These are phyloP conservation scores for Neonectria hederae DNA, from an alignment of 2,329 filamentous ascomycete species.

Conservation along the genomic window DNA sequence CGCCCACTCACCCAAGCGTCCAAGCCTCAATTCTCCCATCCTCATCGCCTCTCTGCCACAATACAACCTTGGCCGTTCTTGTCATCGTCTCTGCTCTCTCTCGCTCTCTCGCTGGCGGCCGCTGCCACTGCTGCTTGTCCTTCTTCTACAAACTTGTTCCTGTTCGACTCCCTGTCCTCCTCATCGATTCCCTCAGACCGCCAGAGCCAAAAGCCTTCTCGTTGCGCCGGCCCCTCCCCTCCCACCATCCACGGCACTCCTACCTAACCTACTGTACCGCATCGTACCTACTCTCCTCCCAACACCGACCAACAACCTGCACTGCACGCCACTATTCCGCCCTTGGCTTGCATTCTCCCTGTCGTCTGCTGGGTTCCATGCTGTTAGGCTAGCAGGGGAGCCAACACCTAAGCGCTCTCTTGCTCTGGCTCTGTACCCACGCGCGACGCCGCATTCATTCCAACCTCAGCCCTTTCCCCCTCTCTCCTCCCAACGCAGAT, in stretches of 20 bases:
- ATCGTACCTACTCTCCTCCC: slow-evolving; percentile 12
- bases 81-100: background rate
- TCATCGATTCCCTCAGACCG: slow-evolving; percentile 11
- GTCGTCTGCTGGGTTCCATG: slow-evolving; percentile 28
- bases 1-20: slow-evolving; percentile 19
- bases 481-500: slow-evolving; percentile 31
- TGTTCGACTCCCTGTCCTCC: background rate
- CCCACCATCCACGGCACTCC: background rate
- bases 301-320: background rate
- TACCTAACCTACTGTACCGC: background rate
- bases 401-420: slow-evolving; percentile 39
- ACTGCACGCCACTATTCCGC: slow-evolving; percentile 31
- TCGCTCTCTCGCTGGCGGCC: background rate
- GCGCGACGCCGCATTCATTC: slow-evolving; percentile 38
- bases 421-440: slow-evolving; percentile 38
- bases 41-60: slow-evolving; percentile 40
- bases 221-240: slow-evolving; percentile 14
- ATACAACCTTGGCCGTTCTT: slow-evolving; percentile 16
- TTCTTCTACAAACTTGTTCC: slow-evolving; percentile 12
- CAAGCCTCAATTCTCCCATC: slow-evolving; percentile 35
- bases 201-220: background rate
- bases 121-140: slow-evolving; percentile 1
- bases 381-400: slow-evolving; percentile 36
- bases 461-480: slow-evolving; percentile 40
- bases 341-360: slow-evolving; percentile 25